Evolutionary conservation across 2,329 filamentous ascomycete species (phyloP).

Genomic region (Dryadomyces quercus-mongolicae): DNA sequence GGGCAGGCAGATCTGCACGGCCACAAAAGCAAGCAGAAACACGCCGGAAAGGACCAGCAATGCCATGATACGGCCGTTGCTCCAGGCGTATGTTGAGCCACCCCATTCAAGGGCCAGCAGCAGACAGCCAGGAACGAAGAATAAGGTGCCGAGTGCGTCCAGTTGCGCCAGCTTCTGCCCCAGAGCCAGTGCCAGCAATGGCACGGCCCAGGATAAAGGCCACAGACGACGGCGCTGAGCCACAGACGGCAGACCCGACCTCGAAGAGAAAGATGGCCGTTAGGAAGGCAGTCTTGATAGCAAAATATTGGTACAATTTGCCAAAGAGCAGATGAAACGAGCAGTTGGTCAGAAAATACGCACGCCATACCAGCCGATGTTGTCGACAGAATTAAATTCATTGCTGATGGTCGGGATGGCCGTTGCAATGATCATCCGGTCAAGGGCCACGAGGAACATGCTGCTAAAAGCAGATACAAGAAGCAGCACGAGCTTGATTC

Average conservation of each 20-base stretch:
- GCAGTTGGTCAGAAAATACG: constrained; percentile 47
- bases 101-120: constrained; percentile 54
- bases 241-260: constrained; percentile 41
- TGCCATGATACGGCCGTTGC: constrained; percentile 36
- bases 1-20: constrained; percentile 39
- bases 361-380: constrained; percentile 53
- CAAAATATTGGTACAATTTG: constrained; percentile 41
- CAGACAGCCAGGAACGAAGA: constrained; percentile 48
- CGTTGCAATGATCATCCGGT: constrained; percentile 43
- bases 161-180: constrained; percentile 39
- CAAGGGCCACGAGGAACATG: constrained; percentile 44
- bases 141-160: constrained; percentile 45
- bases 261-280: constrained; percentile 38
- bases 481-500: too few relatives aligned
- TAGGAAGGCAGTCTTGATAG: constrained; percentile 36
- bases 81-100: constrained; percentile 40
- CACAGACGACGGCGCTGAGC: constrained; percentile 38
- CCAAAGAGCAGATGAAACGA: constrained; percentile 43
- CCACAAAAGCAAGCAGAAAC: constrained; percentile 32
- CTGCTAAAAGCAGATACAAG: too few relatives aligned
- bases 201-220: constrained; percentile 45
- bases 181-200: constrained; percentile 41
- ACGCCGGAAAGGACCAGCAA: constrained; percentile 39
- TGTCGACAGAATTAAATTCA: constrained; percentile 43
- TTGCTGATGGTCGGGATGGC: constrained; percentile 44